These are phyloP conservation scores for Quercus berberidifolia DNA, from an alignment of 306 rosid species.

Conservation along the genomic window DNA sequence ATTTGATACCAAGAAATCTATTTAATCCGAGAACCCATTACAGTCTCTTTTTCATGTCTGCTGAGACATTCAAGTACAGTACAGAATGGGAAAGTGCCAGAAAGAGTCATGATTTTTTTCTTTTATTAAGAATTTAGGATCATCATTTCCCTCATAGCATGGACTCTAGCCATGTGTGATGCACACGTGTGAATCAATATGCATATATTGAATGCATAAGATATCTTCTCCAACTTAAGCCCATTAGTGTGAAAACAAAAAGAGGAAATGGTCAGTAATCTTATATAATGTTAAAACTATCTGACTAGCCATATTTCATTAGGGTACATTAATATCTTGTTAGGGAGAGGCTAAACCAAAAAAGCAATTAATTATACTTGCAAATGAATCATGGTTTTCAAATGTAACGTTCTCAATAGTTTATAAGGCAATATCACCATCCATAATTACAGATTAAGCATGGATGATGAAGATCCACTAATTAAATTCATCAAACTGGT, in stretches of 20 bases:
- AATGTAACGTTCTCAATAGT: background rate
- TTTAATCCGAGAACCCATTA: background rate
- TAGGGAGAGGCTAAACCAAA: background rate
- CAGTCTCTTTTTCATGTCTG: background rate
- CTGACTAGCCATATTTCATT: too few species aligned
- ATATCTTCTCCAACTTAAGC: background rate
- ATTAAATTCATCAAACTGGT: background rate
- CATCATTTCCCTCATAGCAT: too few species aligned
- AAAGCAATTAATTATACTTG: background rate
- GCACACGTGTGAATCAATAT: too few species aligned
- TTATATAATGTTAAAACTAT: too few species aligned
- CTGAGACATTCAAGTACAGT: background rate
- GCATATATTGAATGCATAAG: too few species aligned
- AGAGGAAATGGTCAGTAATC: too few species aligned
- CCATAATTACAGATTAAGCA: background rate
- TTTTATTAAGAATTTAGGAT: background rate
- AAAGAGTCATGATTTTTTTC: background rate
- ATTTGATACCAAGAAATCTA: background rate
- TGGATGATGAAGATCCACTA: background rate
- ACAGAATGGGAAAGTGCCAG: background rate
- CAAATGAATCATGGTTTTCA: background rate
- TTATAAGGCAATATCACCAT: background rate
- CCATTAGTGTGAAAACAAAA: background rate
- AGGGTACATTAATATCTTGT: too few species aligned
- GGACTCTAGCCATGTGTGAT: too few species aligned